Conservation (phyloP, 108 stramenopile genomes). For the Cyclotella distinguenda region DNA sequence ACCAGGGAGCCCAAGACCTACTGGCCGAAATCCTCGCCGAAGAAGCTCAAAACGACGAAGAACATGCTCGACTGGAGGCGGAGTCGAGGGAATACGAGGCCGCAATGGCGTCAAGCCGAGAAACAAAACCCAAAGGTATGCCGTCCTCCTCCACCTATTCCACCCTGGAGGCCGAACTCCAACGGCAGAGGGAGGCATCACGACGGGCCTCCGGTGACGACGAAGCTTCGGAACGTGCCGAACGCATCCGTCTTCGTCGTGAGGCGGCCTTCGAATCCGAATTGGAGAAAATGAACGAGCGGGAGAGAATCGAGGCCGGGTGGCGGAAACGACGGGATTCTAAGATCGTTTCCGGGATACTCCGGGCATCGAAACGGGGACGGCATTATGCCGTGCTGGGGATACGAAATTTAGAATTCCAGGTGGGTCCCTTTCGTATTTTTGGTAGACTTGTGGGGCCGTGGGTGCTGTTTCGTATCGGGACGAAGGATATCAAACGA, state of each 20-base stretch:
- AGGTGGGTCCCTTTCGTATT: slow-evolving; percentile 49
- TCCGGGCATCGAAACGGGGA: slow-evolving; percentile 46
- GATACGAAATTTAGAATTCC: slow-evolving; percentile 59
- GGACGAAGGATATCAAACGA: slow-evolving; percentile 42
- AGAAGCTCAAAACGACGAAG: slow-evolving; percentile 45
- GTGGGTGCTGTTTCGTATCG: slow-evolving; percentile 31
- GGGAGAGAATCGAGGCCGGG: slow-evolving; percentile 52
- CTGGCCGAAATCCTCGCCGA: slow-evolving; percentile 45
- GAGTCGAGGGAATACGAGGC: slow-evolving; percentile 39
- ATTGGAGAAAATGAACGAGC: slow-evolving; percentile 63
- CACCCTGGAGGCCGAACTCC: slow-evolving; percentile 36
- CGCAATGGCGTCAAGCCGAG: slow-evolving; percentile 11
- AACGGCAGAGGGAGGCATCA: slow-evolving; percentile 36
- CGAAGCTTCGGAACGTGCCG: slow-evolving; percentile 18
- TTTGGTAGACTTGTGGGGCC: slow-evolving; percentile 30
- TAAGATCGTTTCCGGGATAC: slow-evolving; percentile 50
- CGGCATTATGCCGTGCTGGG: slow-evolving; percentile 75
- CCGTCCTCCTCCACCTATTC: slow-evolving; percentile 11
- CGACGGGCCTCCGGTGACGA: slow-evolving; percentile 17
- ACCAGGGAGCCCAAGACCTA: slow-evolving; percentile 35
- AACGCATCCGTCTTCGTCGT: slow-evolving; percentile 39
- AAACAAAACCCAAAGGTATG: slow-evolving; percentile 19
- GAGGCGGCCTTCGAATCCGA: slow-evolving; percentile 71
- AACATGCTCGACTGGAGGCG: slow-evolving; percentile 29
- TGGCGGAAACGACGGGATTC: slow-evolving; percentile 67